Percentiles rank a stretch among this genome's conserved stretches.
phyloP scores from a whole-genome alignment of 345 rosid genomes.

The Xanthoceras sorbifolium region DNA sequence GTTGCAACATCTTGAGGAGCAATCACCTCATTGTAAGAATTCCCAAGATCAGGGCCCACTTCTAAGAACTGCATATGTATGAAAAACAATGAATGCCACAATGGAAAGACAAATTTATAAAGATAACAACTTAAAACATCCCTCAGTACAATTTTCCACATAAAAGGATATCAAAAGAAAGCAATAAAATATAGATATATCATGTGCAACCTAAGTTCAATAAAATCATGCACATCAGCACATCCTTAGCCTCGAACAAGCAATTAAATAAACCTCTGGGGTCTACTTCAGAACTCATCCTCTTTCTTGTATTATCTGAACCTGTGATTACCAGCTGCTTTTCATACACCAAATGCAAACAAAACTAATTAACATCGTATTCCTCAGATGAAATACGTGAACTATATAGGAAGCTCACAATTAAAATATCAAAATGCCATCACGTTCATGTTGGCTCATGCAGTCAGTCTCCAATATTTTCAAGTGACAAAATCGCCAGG shows the following conservation, averaged over 20 bases:
- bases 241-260: not conserved
- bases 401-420: no score
- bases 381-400: no score
- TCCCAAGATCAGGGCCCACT: slow-evolving; percentile 89
- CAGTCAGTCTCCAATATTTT: no score
- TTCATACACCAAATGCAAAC: no score
- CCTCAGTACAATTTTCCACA: not conserved
- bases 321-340: no score
- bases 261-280: not conserved
- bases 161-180: slow-evolving; percentile 1
- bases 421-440: no score
- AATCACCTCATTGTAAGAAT: slow-evolving; percentile 82
- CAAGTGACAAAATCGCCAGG: no score
- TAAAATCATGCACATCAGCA: no score
- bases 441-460: no score
- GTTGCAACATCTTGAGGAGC: slow-evolving; percentile 99
- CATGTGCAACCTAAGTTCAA: not conserved
- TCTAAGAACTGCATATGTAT: slow-evolving; percentile 76
- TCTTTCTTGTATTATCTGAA: not conserved
- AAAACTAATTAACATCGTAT: no score
- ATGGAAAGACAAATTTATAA: not conserved
- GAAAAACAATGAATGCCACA: slow-evolving; percentile 1
- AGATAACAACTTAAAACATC: not conserved
- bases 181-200: not conserved
- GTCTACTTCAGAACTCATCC: not conserved